A percentile compares a stretch with the other conserved stretches of the same genome.
Conservation (phyloP, 1,284 basidiomycete species). For the Microbotryum intermedium region DNA sequence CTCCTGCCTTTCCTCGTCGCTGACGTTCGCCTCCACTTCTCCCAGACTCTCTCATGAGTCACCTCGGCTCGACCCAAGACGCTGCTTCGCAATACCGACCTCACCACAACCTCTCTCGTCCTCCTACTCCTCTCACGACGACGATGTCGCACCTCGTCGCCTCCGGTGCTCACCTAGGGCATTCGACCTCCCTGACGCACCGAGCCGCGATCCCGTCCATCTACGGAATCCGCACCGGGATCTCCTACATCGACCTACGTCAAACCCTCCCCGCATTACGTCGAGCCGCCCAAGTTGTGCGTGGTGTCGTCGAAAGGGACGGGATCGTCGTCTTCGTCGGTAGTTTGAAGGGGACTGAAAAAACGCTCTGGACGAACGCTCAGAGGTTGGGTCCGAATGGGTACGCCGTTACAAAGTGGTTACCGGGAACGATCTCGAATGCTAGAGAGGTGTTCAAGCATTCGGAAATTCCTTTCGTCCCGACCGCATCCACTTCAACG, state of each 20-base stretch:
- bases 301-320: slow-evolving; percentile 68
- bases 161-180: slow-evolving; percentile 88
- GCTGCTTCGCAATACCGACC: slow-evolving; percentile 63
- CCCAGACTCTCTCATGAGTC: slow-evolving; percentile 44
- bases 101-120: slow-evolving; percentile 60
- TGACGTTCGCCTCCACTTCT: not conserved
- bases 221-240: slow-evolving; percentile 80
- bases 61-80: slow-evolving; percentile 69
- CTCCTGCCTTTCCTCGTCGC: not conserved
- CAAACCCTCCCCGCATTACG: slow-evolving; percentile 85
- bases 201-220: slow-evolving; percentile 86
- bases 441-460: slow-evolving; percentile 49
- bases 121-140: slow-evolving; percentile 53
- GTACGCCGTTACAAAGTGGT: slow-evolving; percentile 80
- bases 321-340: slow-evolving; percentile 88
- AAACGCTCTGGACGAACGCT: slow-evolving; percentile 66
- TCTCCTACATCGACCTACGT: slow-evolving; percentile 92
- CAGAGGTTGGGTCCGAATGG: slow-evolving; percentile 64
- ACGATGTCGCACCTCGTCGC: slow-evolving; percentile 86
- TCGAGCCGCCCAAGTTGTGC: slow-evolving; percentile 77
- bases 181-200: slow-evolving; percentile 70
- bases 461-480: slow-evolving; percentile 20
- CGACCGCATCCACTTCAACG: not conserved
- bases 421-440: slow-evolving; percentile 90
- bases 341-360: slow-evolving; percentile 28